Evolutionary conservation across 208 protist genomes (phyloP).

Genomic region (Crithidia sp.): DNA sequence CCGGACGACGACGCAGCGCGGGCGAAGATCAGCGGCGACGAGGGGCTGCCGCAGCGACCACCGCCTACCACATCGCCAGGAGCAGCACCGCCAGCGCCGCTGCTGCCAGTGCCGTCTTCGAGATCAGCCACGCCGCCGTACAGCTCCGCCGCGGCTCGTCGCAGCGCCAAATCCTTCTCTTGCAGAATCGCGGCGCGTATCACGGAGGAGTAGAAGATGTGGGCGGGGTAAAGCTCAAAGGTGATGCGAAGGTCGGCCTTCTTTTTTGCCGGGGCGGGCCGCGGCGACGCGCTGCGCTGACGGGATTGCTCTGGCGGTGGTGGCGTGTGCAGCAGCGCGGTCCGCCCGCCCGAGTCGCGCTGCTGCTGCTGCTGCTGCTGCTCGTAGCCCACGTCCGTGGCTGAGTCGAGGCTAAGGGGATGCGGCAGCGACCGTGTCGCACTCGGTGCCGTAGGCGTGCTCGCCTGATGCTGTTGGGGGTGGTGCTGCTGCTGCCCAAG

Average conservation of each 20-base stretch:
- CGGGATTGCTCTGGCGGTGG: background rate
- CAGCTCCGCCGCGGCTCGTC: conserved; percentile 35
- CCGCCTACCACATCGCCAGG: background rate
- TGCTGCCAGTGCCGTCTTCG: background rate
- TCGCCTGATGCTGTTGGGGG: no score
- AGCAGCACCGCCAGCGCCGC: background rate
- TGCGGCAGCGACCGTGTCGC: background rate
- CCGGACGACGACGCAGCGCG: conserved; percentile 23
- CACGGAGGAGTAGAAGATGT: conserved; percentile 50
- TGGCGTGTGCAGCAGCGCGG: background rate
- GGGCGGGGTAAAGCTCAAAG: conserved; percentile 57
- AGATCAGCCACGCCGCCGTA: conserved; percentile 37
- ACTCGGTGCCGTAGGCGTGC: background rate
- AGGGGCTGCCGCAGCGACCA: background rate
- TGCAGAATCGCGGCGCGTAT: conserved; percentile 43
- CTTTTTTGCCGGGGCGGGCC: background rate
- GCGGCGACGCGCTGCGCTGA: background rate
- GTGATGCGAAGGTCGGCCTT: conserved; percentile 37
- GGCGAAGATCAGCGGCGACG: conserved; percentile 17
- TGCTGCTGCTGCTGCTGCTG: background rate
- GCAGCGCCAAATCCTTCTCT: conserved; percentile 49
- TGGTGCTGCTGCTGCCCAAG: background rate
- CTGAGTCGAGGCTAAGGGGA: conserved; percentile 8
- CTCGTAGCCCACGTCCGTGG: background rate
- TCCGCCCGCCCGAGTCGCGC: background rate